Conservation (phyloP, 257 asterid species). For the Salvia miltiorrhiza region DNA sequence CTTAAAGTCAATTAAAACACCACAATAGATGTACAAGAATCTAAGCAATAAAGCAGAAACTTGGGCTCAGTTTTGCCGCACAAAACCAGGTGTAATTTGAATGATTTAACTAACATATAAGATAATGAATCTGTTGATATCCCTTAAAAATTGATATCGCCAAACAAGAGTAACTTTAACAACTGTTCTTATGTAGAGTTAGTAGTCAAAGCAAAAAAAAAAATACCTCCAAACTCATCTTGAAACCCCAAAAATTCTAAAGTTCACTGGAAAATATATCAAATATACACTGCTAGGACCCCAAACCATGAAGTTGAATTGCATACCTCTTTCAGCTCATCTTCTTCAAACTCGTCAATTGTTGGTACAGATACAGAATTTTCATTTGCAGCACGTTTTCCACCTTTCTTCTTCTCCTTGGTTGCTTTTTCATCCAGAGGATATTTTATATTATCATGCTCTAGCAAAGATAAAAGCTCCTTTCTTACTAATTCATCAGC, state of each 20-base stretch:
- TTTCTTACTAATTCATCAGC: conserved; percentile 88
- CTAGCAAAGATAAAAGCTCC: conserved; percentile 82
- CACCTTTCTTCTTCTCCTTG: conserved; percentile 83
- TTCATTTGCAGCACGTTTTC: conserved; percentile 48
- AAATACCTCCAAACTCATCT: neutral
- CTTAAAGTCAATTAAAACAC: neutral
- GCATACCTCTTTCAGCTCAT: conserved; percentile 76
- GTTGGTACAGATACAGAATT: conserved; percentile 50
- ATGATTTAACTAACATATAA: neutral
- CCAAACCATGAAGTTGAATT: neutral
- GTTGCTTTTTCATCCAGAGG: conserved; percentile 71
- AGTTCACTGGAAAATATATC: neutral
- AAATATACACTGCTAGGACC: neutral
- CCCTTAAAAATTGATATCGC: too few relatives aligned
- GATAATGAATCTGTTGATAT: too few relatives aligned
- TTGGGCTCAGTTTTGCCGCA: neutral
- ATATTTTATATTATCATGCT: conserved; percentile 87
- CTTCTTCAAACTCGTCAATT: conserved; percentile 81
- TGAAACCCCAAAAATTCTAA: neutral
- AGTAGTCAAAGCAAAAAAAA: conserved; percentile 9
- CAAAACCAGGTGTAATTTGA: neutral
- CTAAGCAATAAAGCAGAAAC: neutral
- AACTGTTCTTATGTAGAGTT: neutral
- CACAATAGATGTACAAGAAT: neutral
- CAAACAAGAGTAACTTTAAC: neutral